These are phyloP conservation scores for Periconia digitata DNA, from an alignment of 2,329 filamentous ascomycete genomes.

Conservation along the genomic window DNA sequence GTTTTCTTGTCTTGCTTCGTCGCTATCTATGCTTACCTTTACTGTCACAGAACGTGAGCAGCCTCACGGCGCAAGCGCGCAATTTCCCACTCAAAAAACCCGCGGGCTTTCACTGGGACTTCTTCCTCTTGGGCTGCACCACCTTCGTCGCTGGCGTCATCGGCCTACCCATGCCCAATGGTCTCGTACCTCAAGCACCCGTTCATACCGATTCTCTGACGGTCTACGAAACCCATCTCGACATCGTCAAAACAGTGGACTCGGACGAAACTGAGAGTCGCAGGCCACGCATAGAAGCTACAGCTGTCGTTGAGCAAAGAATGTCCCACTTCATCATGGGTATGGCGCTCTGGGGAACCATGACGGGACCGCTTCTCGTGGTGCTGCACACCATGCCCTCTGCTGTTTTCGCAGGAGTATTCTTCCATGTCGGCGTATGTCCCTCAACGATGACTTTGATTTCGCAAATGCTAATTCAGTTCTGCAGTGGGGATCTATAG, in stretches of 20 bases:
- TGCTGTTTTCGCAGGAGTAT: conserved; percentile 56
- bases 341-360: conserved; percentile 55
- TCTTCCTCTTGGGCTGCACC: conserved; percentile 58
- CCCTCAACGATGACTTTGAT: not conserved
- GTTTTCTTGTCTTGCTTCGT: too few species aligned
- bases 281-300: conserved; percentile 48
- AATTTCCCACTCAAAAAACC: conserved; percentile 58
- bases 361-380: conserved; percentile 55
- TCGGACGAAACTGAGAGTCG: conserved; percentile 46
- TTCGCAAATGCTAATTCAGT: conserved; percentile 1
- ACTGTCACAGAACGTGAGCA: conserved; percentile 50
- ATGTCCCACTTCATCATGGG: conserved; percentile 58
- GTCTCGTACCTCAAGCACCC: conserved; percentile 57
- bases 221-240: conserved; percentile 35
- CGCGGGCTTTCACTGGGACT: conserved; percentile 60
- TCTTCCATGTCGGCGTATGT: conserved; percentile 57
- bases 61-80: conserved; percentile 55
- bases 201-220: conserved; percentile 58
- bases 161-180: conserved; percentile 57
- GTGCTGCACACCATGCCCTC: conserved; percentile 56
- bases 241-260: conserved; percentile 44
- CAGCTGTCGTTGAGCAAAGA: conserved; percentile 55
- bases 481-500: conserved; percentile 44
- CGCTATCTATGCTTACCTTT: not conserved
- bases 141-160: conserved; percentile 56